Conservation (phyloP, 345 rosid species). For the Rhodamnia rubescens region DNA sequence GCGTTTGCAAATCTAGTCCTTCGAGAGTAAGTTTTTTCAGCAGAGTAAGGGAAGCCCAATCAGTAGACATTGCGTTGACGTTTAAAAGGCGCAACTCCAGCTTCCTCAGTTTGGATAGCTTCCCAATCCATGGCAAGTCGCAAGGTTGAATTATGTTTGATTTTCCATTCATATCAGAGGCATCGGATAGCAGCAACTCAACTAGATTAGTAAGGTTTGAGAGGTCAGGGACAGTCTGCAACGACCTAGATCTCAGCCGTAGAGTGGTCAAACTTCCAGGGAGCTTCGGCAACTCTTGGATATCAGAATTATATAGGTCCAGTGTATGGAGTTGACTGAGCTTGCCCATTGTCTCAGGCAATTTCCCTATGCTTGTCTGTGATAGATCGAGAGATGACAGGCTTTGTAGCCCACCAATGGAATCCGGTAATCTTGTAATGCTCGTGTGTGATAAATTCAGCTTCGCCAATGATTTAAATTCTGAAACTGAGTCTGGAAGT, state of each 20-base stretch:
- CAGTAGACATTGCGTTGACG: neutral
- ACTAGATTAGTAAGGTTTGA: neutral
- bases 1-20: neutral
- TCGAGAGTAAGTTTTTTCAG: neutral
- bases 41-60: neutral
- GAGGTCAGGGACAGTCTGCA: neutral
- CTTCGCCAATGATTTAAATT: neutral
- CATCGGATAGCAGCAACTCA: neutral
- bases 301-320: neutral
- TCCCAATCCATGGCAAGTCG: neutral
- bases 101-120: neutral
- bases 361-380: too few relatives aligned
- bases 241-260: neutral
- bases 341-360: neutral
- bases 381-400: neutral
- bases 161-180: fast-evolving
- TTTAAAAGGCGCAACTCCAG: neutral
- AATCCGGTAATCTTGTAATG: neutral
- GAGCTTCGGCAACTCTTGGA: neutral
- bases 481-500: neutral
- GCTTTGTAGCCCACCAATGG: neutral
- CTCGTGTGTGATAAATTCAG: neutral
- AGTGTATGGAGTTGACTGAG: neutral
- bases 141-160: neutral
- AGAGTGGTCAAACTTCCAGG: neutral